These are phyloP conservation scores for Avena eriantha DNA, from an alignment of 176 grass and related monocot genomes.

Conservation along the genomic window DNA sequence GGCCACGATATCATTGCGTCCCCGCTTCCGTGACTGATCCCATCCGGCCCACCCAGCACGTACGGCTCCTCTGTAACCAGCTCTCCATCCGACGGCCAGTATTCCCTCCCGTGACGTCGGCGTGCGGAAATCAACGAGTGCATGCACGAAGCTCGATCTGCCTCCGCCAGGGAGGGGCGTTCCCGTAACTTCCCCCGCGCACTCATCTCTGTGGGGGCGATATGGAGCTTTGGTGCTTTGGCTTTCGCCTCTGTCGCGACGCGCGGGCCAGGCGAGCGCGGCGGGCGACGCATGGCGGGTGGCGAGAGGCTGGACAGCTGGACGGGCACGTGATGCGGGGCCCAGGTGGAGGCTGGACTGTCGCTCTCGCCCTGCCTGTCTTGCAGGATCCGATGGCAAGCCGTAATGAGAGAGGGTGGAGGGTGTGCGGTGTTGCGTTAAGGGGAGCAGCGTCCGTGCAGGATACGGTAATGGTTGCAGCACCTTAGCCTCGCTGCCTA, in stretches of 20 bases:
- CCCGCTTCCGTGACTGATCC: neutral
- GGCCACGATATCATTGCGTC: neutral
- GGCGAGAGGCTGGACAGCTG: neutral
- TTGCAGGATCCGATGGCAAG: neutral
- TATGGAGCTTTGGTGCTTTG: neutral
- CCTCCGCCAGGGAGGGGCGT: neutral
- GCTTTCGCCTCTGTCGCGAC: slow-evolving; percentile 29
- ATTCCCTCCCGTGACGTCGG: neutral
- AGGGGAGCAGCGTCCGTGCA: slow-evolving; percentile 29
- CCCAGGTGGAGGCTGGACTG: neutral
- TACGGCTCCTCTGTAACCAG: neutral
- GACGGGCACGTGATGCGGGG: slow-evolving; percentile 44
- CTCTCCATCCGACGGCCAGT: slow-evolving; percentile 32
- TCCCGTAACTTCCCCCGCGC: slow-evolving; percentile 21
- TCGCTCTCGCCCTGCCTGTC: neutral
- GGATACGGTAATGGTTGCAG: neutral
- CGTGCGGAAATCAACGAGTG: too few relatives aligned
- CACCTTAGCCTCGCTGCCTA: neutral
- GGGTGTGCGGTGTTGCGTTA: neutral
- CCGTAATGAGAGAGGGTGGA: neutral
- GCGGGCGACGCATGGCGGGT: slow-evolving; percentile 15
- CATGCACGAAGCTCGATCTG: neutral
- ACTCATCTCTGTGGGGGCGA: slow-evolving; percentile 3
- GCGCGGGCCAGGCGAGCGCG: neutral
- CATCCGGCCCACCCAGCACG: neutral